Conservation (phyloP, 768 basidiomycete genomes). For the Coprinopsis marcescibilis region DNA sequence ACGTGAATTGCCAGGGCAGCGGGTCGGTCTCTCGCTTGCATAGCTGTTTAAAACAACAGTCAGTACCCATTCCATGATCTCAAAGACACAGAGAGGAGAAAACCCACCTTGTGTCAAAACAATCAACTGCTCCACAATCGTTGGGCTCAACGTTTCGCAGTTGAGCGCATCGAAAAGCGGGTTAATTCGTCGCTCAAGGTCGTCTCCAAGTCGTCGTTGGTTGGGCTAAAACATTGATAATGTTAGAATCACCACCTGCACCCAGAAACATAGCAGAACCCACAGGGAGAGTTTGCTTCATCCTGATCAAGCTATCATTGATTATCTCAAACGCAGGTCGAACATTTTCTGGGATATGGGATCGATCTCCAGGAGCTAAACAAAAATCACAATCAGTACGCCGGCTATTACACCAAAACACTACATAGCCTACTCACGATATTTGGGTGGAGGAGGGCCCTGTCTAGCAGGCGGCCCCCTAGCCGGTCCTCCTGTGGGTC, state of each 20-base stretch:
- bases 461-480: slow-evolving; percentile 17
- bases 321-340: slow-evolving; percentile 65
- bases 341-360: slow-evolving; percentile 77
- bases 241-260: slow-evolving; percentile 5
- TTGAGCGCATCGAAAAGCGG: slow-evolving; percentile 89
- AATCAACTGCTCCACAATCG: slow-evolving; percentile 65
- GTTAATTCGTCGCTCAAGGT: slow-evolving; percentile 81
- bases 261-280: slow-evolving; percentile 22
- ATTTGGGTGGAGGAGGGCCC: slow-evolving; percentile 32
- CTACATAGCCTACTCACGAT: slow-evolving; percentile 31
- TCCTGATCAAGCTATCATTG: slow-evolving; percentile 50
- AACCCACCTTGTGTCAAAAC: slow-evolving; percentile 66
- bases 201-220: slow-evolving; percentile 80
- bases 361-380: slow-evolving; percentile 82
- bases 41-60: slow-evolving; percentile 44
- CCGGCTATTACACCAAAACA: background rate
- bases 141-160: slow-evolving; percentile 70
- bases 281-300: slow-evolving; percentile 76
- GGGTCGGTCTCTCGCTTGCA: slow-evolving; percentile 72
- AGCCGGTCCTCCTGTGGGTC: slow-evolving; percentile 25
- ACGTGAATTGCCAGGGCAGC: slow-evolving; percentile 80
- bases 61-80: slow-evolving; percentile 4
- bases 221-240: slow-evolving; percentile 44
- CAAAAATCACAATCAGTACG: slow-evolving; percentile 13
- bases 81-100: background rate